A percentile compares a stretch with the other conserved stretches of the same genome.
Evolutionary conservation across 331 rosid genomes (phyloP).

Genomic region (Quercus phellos): DNA sequence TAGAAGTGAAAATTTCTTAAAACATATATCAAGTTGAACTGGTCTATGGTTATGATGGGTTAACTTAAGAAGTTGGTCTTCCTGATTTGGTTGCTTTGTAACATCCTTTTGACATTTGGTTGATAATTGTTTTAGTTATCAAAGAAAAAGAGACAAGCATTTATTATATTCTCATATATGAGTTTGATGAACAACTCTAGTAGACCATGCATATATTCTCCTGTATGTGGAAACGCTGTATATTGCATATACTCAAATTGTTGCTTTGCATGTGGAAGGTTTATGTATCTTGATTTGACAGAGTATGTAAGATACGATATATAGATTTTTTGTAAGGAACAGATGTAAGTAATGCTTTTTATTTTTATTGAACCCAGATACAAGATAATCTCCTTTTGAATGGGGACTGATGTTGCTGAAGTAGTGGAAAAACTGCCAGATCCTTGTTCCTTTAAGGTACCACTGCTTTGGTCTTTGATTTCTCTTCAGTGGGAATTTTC

Average conservation of each 20-base stretch:
- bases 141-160: not conserved
- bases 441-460: conserved; percentile 58
- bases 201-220: not conserved
- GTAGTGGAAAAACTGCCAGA: conserved; percentile 32
- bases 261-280: conserved; percentile 1
- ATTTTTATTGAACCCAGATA: conserved; percentile 32
- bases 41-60: not conserved
- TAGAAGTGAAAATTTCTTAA: not conserved
- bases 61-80: no score
- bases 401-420: conserved; percentile 67
- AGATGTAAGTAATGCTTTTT: conserved; percentile 16
- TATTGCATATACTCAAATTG: not conserved
- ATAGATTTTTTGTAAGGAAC: conserved; percentile 1
- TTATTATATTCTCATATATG: not conserved
- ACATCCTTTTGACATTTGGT: not conserved
- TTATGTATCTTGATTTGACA: not conserved
- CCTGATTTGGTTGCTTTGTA: not conserved
- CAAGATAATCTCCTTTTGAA: conserved; percentile 30
- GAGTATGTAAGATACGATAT: not conserved
- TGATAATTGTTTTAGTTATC: not conserved
- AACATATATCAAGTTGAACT: not conserved
- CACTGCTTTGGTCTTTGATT: conserved; percentile 3
- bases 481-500: not conserved
- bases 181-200: not conserved
- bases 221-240: not conserved